Percentiles rank a stretch among this genome's conserved stretches.
phyloP scores from a whole-genome alignment of 768 basidiomycete species.

The Phanerochaete sordida region DNA sequence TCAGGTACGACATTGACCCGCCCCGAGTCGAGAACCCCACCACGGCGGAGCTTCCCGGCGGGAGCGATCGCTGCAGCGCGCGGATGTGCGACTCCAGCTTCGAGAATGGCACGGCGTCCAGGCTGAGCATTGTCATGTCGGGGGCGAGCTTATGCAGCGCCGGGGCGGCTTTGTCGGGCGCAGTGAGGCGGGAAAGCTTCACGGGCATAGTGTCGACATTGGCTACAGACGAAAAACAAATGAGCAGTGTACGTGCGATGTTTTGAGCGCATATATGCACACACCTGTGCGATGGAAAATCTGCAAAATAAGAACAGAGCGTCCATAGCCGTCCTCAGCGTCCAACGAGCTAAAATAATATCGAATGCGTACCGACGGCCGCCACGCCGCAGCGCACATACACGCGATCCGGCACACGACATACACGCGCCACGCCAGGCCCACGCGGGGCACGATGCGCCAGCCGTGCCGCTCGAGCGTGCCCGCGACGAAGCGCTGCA shows the following conservation, averaged over 20 bases:
- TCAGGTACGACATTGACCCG: slow-evolving; percentile 1
- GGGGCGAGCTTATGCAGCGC: background rate
- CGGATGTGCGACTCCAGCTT: slow-evolving; percentile 11
- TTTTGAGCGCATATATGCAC: background rate
- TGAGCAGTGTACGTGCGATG: background rate
- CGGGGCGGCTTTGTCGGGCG: background rate
- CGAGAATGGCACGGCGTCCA: slow-evolving; percentile 16
- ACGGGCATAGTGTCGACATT: background rate
- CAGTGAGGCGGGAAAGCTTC: background rate
- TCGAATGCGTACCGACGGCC: slow-evolving; percentile 2
- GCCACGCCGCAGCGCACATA: background rate
- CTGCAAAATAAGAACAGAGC: background rate
- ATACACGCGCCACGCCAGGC: background rate
- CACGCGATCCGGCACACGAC: background rate
- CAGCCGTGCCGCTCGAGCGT: slow-evolving; percentile 1
- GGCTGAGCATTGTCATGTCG: slow-evolving; percentile 8
- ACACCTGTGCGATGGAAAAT: background rate
- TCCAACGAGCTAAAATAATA: too few relatives aligned
- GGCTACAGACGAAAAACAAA: background rate
- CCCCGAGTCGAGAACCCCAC: slow-evolving; percentile 20
- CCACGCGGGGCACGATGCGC: background rate
- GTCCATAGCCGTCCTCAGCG: background rate
- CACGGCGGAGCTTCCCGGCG: slow-evolving; percentile 8
- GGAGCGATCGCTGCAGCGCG: slow-evolving; percentile 13
- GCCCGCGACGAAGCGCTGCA: background rate